Evolutionary conservation across 2,329 filamentous ascomycete genomes (phyloP), one percentile per base, ranked within the genome.

Genomic region (Endoconidiophora polonica): DNA sequence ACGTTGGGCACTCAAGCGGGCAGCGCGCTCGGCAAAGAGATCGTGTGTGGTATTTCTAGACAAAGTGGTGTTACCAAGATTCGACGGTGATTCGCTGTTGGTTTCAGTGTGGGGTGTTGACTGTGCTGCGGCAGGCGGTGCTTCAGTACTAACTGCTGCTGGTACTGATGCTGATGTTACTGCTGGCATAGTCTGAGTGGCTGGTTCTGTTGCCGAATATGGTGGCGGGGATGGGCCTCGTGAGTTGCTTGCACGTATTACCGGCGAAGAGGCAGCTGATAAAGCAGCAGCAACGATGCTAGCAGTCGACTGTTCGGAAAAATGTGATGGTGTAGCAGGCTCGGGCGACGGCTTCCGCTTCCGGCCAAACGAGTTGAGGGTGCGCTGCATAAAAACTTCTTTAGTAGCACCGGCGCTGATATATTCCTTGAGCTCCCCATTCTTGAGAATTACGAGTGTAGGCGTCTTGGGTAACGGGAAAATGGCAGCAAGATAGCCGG

Each of bases 401-500:
- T 76, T 80, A 12, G 68, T 65, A 6, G 75, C 71, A 6, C 79
- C 81, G 1, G 76, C 67, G 37, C 77, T 70, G 7, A 94, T 71
- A 61, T 88, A 87, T 61, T 90, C 81, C 59, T 82, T 79, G 12
- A 94, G 67, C 54, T 83, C 75, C 6, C 83, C 86, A 63, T 86
- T 83, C 59, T 80, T 77, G 57, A 94, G 88, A 18, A 93, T 69
- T 14, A 94, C 73, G 6, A 94, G 65, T 1, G 83, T 83, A 0
- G 90, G 88, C n/a, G 78, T 77, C 56, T 77, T 77, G 1, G 77
- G 74, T n/a, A 94, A 68, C 0, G 86, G 84, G 58, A 86, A 93
- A 58, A 94, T 84, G 43, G 85, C 84, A 7, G 80, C 75, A 12
- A 96, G 70, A 59, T 86, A 93, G 4, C 76, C 79, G 7, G 86